Conservation (phyloP, 305 asterid species). For the Solanum hybrid region DNA sequence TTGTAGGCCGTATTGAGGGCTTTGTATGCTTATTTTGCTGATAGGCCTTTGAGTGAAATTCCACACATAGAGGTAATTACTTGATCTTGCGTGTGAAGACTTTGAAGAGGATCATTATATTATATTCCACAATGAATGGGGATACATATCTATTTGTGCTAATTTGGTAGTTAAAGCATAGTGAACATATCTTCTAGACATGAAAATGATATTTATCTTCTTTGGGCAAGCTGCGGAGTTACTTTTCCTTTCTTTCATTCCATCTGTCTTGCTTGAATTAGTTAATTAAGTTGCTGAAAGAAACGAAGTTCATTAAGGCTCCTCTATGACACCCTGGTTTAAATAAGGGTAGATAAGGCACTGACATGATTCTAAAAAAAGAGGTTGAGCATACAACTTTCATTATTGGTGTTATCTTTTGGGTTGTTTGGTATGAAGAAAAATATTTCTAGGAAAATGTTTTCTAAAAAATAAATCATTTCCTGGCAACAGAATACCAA, state of each 20-base stretch:
- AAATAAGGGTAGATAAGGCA: background rate
- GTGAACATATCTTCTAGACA: background rate
- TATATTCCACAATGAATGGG: background rate
- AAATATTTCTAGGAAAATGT: background rate
- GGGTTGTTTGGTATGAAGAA: background rate
- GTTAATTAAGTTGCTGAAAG: background rate
- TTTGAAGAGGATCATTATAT: background rate
- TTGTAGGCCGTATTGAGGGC: constrained; percentile 92
- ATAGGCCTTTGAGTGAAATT: constrained; percentile 88
- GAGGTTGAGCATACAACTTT: background rate
- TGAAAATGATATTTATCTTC: background rate
- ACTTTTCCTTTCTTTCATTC: background rate
- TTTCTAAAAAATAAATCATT: background rate
- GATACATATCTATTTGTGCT: background rate
- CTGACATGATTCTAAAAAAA: background rate
- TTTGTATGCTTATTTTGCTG: constrained; percentile 94
- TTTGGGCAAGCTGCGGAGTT: background rate
- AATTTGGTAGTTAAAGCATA: background rate
- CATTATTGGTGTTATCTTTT: background rate
- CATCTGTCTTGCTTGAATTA: background rate
- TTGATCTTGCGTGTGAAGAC: background rate
- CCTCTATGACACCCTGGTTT: background rate
- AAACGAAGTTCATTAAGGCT: background rate
- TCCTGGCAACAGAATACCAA: background rate
- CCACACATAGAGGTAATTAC: constrained; percentile 85